These are phyloP conservation scores for Saitoella complicata DNA, from an alignment of 805 yeast species.

Conservation along the genomic window DNA sequence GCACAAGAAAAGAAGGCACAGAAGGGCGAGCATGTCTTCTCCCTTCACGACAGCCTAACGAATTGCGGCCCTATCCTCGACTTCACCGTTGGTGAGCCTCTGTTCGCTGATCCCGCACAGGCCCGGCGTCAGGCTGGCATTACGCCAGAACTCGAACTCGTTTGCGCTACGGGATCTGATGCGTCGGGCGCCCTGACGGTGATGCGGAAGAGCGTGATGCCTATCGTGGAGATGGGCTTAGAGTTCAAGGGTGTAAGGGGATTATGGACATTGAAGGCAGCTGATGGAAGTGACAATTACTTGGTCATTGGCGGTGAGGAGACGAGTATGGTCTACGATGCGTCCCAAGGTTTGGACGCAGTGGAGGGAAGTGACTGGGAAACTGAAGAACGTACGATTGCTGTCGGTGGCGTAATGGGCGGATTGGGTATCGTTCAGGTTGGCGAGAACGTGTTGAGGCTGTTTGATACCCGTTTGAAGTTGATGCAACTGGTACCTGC, in stretches of 20 bases:
- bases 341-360: slow-evolving; percentile 33
- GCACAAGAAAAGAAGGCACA: no score
- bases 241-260: slow-evolving; percentile 53
- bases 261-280: slow-evolving; percentile 43
- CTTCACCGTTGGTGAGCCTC: slow-evolving; percentile 39
- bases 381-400: slow-evolving; percentile 46
- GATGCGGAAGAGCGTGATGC: slow-evolving; percentile 53
- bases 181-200: slow-evolving; percentile 38
- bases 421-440: slow-evolving; percentile 56
- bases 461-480: slow-evolving; percentile 48
- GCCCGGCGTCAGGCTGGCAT: background rate
- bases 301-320: slow-evolving; percentile 25
- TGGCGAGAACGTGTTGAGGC: slow-evolving; percentile 44
- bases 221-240: slow-evolving; percentile 48
- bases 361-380: slow-evolving; percentile 42
- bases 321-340: slow-evolving; percentile 16
- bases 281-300: slow-evolving; percentile 11
- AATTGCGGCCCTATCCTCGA: slow-evolving; percentile 63
- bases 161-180: slow-evolving; percentile 54
- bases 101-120: background rate
- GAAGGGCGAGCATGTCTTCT: slow-evolving; percentile 19
- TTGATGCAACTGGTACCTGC: slow-evolving; percentile 20
- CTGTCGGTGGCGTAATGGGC: slow-evolving; percentile 42
- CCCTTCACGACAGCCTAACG: slow-evolving; percentile 33
- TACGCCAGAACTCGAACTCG: slow-evolving; percentile 29